A percentile compares a stretch with the other conserved stretches of the same genome.
phyloP scores from a whole-genome alignment of 257 asterid species.

The Cordia subcordata region DNA sequence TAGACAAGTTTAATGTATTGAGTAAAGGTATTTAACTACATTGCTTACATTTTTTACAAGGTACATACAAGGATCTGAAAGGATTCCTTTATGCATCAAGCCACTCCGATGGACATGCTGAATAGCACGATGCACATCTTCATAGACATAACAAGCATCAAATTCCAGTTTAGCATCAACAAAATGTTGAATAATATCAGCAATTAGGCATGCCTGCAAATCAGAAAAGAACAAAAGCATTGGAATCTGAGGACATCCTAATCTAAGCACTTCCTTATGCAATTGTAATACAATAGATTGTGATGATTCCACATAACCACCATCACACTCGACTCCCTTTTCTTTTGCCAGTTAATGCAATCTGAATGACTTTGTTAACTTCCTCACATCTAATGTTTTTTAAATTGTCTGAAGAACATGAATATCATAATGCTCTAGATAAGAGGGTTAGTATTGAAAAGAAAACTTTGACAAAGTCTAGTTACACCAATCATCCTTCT shows the following conservation, averaged over 20 bases:
- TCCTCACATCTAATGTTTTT: no score
- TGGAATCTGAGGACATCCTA: not conserved
- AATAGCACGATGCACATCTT: constrained; percentile 88
- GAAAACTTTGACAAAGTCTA: no score
- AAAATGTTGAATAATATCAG: constrained; percentile 94
- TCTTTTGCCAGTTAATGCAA: no score
- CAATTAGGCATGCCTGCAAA: constrained; percentile 91
- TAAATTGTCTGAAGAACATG: no score
- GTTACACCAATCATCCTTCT: no score
- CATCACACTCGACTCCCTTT: not conserved
- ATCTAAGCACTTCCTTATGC: not conserved
- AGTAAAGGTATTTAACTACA: constrained; percentile 1
- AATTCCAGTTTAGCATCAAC: constrained; percentile 94
- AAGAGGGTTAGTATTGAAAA: no score
- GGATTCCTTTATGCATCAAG: constrained; percentile 77
- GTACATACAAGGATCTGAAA: constrained; percentile 74
- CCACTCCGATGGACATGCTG: constrained; percentile 92
- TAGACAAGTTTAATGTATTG: not conserved
- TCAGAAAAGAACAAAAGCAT: constrained; percentile 8
- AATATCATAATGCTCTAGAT: no score
- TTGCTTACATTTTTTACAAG: constrained; percentile 78
- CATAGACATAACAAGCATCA: constrained; percentile 81
- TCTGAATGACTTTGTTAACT: no score
- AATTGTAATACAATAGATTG: not conserved
- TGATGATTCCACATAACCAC: not conserved